Conservation (phyloP, 257 asterid genomes). For the Primulina tabacum region DNA sequence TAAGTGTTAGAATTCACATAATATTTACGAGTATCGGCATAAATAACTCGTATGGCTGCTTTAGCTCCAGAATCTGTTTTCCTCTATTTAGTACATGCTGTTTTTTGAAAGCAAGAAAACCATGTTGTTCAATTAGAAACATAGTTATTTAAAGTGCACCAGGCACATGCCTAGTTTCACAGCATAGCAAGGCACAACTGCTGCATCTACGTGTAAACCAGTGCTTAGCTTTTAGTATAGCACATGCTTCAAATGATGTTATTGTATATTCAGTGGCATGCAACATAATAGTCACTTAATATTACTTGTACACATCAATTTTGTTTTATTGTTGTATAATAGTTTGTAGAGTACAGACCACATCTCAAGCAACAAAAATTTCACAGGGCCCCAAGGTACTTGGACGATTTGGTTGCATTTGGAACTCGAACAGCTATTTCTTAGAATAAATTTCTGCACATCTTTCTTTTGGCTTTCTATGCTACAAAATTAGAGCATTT, state of each 20-base stretch:
- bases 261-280: neutral
- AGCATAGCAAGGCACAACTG: neutral
- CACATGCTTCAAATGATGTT: neutral
- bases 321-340: neutral
- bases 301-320: neutral
- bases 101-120: too few relatives aligned
- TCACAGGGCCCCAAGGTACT: neutral
- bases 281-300: neutral
- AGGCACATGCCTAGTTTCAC: neutral
- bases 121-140: neutral
- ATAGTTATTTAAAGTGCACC: neutral
- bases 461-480: neutral
- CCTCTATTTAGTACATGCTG: too few relatives aligned
- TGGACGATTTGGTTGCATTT: neutral
- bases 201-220: neutral
- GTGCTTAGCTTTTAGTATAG: neutral
- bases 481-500: neutral
- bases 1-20: constrained; percentile 40
- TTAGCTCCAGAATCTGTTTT: neutral
- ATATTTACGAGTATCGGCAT: neutral
- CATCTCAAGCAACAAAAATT: neutral
- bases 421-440: neutral
- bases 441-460: neutral
- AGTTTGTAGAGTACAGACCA: neutral
- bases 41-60: neutral